These are phyloP conservation scores for Fusarium sp. DNA, from an alignment of 2,329 filamentous ascomycete species.

Conservation along the genomic window DNA sequence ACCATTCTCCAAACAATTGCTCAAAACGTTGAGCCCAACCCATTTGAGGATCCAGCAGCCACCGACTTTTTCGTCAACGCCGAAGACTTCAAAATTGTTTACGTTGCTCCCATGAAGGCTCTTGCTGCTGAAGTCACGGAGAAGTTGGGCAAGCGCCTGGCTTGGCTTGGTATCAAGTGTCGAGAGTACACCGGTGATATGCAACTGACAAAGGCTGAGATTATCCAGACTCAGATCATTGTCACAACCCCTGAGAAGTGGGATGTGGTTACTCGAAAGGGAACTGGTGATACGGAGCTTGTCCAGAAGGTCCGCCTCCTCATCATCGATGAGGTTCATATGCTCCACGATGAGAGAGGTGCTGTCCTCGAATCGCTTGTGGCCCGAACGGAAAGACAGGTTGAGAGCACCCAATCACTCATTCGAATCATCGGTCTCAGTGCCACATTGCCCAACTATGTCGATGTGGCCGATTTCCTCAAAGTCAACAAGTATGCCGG, in stretches of 20 bases:
- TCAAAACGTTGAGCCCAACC: constrained; percentile 85
- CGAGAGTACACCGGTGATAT: constrained; percentile 98
- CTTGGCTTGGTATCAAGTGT: constrained; percentile 92
- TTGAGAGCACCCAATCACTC: constrained; percentile 96
- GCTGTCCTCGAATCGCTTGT: constrained; percentile 97
- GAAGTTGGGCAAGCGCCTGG: constrained; percentile 90
- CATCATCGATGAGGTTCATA: constrained; percentile 99
- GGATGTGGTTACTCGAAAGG: constrained; percentile 98
- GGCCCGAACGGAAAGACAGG: constrained; percentile 92
- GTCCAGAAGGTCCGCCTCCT: constrained; percentile 96
- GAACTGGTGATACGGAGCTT: constrained; percentile 95
- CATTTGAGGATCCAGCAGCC: constrained; percentile 77
- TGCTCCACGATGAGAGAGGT: constrained; percentile 98
- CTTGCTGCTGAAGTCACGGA: constrained; percentile 95
- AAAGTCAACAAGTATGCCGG: constrained; percentile 95
- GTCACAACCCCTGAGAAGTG: constrained; percentile 99
- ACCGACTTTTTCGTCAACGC: constrained; percentile 84
- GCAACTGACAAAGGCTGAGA: constrained; percentile 97
- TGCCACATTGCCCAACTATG: constrained; percentile 94
- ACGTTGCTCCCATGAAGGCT: constrained; percentile 99
- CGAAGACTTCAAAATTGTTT: constrained; percentile 97
- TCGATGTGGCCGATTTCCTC: constrained; percentile 96
- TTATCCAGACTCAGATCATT: constrained; percentile 96
- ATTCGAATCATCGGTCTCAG: constrained; percentile 97
- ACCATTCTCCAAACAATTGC: constrained; percentile 92